These are phyloP conservation scores for Schrenkiella parvula DNA, from an alignment of 345 rosid species.

Conservation along the genomic window DNA sequence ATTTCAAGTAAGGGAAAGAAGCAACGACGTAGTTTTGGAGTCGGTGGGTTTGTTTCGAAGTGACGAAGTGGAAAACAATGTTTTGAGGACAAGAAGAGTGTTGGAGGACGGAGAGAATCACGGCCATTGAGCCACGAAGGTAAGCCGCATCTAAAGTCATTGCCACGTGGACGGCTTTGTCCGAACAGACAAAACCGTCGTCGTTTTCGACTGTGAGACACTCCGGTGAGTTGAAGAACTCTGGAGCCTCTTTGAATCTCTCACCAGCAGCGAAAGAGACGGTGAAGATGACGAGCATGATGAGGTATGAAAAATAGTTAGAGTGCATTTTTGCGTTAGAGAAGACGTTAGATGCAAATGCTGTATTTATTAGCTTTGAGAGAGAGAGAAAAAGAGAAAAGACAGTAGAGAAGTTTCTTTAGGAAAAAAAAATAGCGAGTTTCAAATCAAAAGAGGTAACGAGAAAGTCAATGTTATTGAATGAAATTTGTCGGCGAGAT, in stretches of 20 bases:
- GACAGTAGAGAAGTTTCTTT: constrained; percentile 20
- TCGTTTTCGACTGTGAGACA: constrained; percentile 41
- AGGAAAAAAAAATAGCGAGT: neutral
- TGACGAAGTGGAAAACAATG: constrained; percentile 57
- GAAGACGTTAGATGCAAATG: constrained; percentile 28
- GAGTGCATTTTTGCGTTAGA: constrained; percentile 24
- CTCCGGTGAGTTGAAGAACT: constrained; percentile 72
- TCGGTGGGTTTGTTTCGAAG: constrained; percentile 39
- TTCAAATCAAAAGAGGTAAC: constrained; percentile 17
- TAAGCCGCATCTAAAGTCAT: constrained; percentile 73
- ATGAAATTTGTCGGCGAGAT: constrained; percentile 38
- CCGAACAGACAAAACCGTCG: constrained; percentile 38
- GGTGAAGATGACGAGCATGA: constrained; percentile 14
- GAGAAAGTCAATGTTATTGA: constrained; percentile 36
- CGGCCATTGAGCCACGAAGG: constrained; percentile 87
- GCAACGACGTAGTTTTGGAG: constrained; percentile 37
- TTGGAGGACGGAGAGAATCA: constrained; percentile 63
- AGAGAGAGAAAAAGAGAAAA: neutral
- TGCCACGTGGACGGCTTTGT: constrained; percentile 63
- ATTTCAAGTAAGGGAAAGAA: constrained; percentile 66
- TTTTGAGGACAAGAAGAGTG: constrained; percentile 81
- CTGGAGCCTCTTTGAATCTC: constrained; percentile 78
- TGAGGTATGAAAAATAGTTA: neutral
- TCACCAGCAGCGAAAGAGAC: constrained; percentile 19
- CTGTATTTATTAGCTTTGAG: constrained; percentile 24